Base-by-base conservation (phyloP, 805 yeast species). In the Pichia sporocuriosa region DNA sequence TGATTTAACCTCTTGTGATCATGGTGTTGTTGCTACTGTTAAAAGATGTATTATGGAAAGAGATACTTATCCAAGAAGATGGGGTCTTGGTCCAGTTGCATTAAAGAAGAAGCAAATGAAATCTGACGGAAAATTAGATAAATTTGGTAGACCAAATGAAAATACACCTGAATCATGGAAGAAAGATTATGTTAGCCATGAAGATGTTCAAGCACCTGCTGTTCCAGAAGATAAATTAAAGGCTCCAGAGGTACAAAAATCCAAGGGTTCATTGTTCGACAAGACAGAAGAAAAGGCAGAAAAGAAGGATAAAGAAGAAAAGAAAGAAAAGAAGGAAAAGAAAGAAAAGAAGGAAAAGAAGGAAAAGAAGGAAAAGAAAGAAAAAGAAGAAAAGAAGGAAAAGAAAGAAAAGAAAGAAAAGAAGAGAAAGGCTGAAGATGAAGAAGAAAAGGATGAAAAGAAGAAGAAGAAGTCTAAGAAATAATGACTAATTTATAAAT, bases 41-140 rank as follows among this genome's bases (percentile, higher is more conserved):
- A 93, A 93, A 77, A 85, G 98, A 73, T 90, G 97, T 73, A 93
- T 93, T 58, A 93, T 93, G 98, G 98, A 93, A 73, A 83, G 98
- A 73, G 98, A 93, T 66, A 79, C 95, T 39, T 93, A 93, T 68
- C 98, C 98, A 69, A 84, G 98, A 77, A 83, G 97, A 77, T 93
- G 98, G 98, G 98, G 98, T 49, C 72, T 93, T 56, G 98, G 98
- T 57, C 98, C 98, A 57, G 86, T 89, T 63, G 97, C 98, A 47
- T 87, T 85, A 68, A 88, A 88, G 82, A 93, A 93, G 84, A 93
- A 93, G 77, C 96, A 90, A 73, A 72, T 93, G 75, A 90, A 89
- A 77, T 84, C 94, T 41, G 95, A 84, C 52, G 98, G 97, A 59
- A 90, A 93, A 70, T 79, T 93, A 61, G 98, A 93, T 73, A 86